Evolutionary conservation across 1,139 yeast species (phyloP).

Genomic region (Suhomyces panamericanus): DNA sequence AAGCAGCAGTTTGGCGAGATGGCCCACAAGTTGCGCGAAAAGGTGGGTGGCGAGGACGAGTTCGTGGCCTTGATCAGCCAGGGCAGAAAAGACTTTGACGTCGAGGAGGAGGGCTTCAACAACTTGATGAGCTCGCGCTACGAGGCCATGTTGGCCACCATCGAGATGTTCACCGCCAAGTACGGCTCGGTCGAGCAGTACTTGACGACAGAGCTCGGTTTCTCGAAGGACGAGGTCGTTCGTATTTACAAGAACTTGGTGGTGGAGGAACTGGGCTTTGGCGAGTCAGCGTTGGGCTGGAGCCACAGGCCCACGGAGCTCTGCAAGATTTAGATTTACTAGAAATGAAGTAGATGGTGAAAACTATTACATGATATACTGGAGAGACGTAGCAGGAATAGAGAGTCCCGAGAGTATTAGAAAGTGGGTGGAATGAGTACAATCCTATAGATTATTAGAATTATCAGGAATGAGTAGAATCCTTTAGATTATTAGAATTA

Average conservation of each 20-base stretch:
- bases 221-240: slow-evolving; percentile 50
- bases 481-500: no score
- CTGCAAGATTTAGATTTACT: slow-evolving; percentile 15
- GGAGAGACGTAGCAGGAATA: no score
- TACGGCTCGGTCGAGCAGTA: slow-evolving; percentile 61
- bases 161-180: slow-evolving; percentile 48
- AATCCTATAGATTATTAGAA: no score
- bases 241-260: slow-evolving; percentile 50
- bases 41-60: slow-evolving; percentile 23
- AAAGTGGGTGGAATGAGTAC: no score
- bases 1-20: slow-evolving; percentile 33
- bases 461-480: no score
- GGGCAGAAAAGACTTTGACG: slow-evolving; percentile 42
- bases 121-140: slow-evolving; percentile 65
- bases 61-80: slow-evolving; percentile 32
- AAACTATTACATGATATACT: no score
- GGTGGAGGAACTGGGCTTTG: slow-evolving; percentile 24
- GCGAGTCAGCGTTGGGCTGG: slow-evolving; percentile 25
- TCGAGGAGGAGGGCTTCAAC: slow-evolving; percentile 51
- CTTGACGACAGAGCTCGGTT: slow-evolving; percentile 46
- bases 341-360: not conserved
- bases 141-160: slow-evolving; percentile 71
- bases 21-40: slow-evolving; percentile 30
- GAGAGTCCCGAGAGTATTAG: no score
- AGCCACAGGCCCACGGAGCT: slow-evolving; percentile 24